Base-by-base conservation (phyloP, 805 yeast genomes). In the Metschnikowia chrysomelidarum region DNA sequence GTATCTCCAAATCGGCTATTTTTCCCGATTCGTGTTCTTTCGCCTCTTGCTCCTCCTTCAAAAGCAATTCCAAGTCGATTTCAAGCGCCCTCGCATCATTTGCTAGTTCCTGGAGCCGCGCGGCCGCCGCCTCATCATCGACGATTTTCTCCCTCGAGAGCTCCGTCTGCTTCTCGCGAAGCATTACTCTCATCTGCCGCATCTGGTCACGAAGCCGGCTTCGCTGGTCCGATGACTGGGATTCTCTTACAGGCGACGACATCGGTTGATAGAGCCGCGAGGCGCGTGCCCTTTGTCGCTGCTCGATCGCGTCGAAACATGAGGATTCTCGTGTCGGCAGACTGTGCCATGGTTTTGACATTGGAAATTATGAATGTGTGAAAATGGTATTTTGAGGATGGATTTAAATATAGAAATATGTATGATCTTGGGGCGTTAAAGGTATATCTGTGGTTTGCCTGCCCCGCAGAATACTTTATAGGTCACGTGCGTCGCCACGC, bases 241-340 rank as follows among this genome's bases (percentile, higher is more conserved):
- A 28, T 14, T 9, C 21, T 19, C 31, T 31, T 10, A 37, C 19
- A 6, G 52, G 52, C 13, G 49, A 43, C 24, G 44, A 40, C 48
- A 49, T 36, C 5, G 53, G 53, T 17, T 35, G 43, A 18, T 35
- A 40, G 6, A 42, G 45, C 14, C 28, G 32, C 11, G 15, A 20
- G 4, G 43, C 43, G 7, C 53, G 40, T 22, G 25, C 30, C 7
- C 24, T 24, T 30, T 46, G 51, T n/a, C 37, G 25, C 7, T 34
- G 34, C 21, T 41, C 42, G 9, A 40, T 28, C 7, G 36, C 40
- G 5, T 32, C 25, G 16, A 46, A 29, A 4, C 36, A 21, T n/a
- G 34, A 24, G 14, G 11, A 8, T n/a, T 30, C 36, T 5, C 40
- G 28, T 14, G 30, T 27, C 3, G 52, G 52, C 13, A 44, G 39